Base-by-base conservation (phyloP, 1,284 basidiomycete genomes). In the Neolentinus lepideus region DNA sequence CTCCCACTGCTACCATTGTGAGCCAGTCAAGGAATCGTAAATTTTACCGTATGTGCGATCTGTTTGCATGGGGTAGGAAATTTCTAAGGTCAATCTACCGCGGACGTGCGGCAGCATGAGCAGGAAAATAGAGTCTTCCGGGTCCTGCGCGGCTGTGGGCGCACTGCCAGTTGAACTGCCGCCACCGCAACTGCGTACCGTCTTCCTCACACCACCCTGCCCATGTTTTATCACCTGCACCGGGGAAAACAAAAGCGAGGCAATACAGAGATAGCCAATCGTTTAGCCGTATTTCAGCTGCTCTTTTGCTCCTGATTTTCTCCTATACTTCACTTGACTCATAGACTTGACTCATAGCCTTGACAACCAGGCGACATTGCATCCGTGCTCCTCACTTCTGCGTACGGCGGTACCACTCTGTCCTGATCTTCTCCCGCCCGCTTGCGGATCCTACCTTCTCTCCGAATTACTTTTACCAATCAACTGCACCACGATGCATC, bases 291-390 rank as follows among this genome's bases (percentile, higher is more conserved):
- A 31, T 31, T 31, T 4, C 29, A 31, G 29, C 29, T 6, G 4
- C 29, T 31, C 29, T 4, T 12, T 31, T 31, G 29, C 29, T 31
- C 29, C 6, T 31, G 29, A 31, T 31, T 31, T 31, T 31, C n/a
- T n/a, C 38, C n/a, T n/a, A n/a, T 21, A 16, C 38, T 21, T 21
- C 38, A 21, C 38, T 43, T 43, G 38, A 43, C 38, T 35, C 33
- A n/a, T n/a, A n/a, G n/a, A n/a, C n/a, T n/a, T n/a, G n/a, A n/a
- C 33, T 43, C 38, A 43, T 43, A 43, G 38, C 38, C 38, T 43
- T 43, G 38, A 43, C 38, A 43, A 43, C 38, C 38, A 43, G 16
- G 16, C 16, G 38, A 43, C 12, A 43, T 43, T 43, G 16, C 6
- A 9, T 21, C 38, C 38, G 6, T 21, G 38, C 38, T 31, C 38